A percentile compares a stretch with the other conserved stretches of the same genome.
These are phyloP conservation scores for Sporodiniella umbellata DNA, from an alignment of 371 early-diverging fungal genomes.

Conservation along the genomic window DNA sequence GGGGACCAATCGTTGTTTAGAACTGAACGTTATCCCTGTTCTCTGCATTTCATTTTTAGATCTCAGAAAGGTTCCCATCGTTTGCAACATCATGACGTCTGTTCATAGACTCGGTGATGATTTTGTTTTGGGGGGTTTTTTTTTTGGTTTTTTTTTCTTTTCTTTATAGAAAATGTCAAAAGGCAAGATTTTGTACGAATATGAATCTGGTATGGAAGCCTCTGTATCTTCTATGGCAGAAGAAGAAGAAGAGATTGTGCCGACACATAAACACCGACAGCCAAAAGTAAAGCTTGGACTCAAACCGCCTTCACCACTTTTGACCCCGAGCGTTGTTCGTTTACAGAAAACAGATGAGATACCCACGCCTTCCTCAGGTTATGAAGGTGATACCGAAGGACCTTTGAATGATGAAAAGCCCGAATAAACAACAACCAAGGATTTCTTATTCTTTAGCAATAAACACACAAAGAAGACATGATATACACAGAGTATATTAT, in stretches of 20 bases:
- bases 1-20: not conserved
- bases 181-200: conserved; percentile 1
- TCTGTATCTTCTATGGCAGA: conserved; percentile 22
- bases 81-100: too few species aligned
- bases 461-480: not conserved
- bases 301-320: not conserved
- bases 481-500: too few species aligned
- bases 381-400: conserved; percentile 23
- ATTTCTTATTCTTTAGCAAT: not conserved
- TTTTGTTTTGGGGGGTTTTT: too few species aligned
- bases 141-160: not conserved
- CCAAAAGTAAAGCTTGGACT: not conserved
- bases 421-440: too few species aligned
- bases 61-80: too few species aligned
- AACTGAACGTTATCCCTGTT: not conserved
- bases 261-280: not conserved
- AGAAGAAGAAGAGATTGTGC: conserved; percentile 6
- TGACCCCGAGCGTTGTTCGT: not conserved
- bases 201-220: conserved; percentile 21
- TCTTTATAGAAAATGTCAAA: not conserved
- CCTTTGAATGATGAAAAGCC: conserved; percentile 5
- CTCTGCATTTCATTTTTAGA: not conserved
- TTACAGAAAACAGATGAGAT: conserved; percentile 7
- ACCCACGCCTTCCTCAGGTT: conserved; percentile 21
- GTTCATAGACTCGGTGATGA: too few species aligned